Base-by-base conservation (phyloP, 106 monocot genomes). In the Dendrobium huoshanense region DNA sequence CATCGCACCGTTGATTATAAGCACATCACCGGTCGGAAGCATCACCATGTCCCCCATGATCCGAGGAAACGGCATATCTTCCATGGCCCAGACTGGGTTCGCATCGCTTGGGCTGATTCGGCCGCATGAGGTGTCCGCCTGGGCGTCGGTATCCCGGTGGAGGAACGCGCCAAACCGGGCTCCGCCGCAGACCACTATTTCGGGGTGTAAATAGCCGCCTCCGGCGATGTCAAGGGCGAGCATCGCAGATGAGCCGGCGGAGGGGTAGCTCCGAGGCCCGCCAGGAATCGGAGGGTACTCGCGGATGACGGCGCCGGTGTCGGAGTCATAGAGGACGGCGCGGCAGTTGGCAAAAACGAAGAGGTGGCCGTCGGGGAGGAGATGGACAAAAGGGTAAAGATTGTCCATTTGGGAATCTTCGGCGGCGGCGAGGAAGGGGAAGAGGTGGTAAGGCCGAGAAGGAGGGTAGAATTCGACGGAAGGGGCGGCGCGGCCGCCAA, bases 41-140 rank as follows among this genome's bases (percentile, higher is more conserved):
- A 92, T 64, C 72, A 92, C 83, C 92, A 92, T 89, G 80, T 92
- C 92, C 13, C 92, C 92, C 92, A 92, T 92, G 77, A 92, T 84
- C 68, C 92, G 70, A 17, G 80, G 85, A 13, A 76, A 77, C 20
- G 92, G 89, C 92, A 92, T 92, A 2, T 80, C 82, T 56, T 92
- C 89, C 55, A 84, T 9, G 0, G 73, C 41, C 92, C 92, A 92
- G 3, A 55, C 75, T 15, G 92, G 48, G 56, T 77, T 68, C 40
- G 82, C 78, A 56, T 81, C 87, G 7, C 81, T 89, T 1, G 82
- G 84, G 40, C 65, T 75, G 47, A 92, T 89, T 72, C 89, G 87
- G 31, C 92, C 92, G 86, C 92, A 92, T 10, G 51, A 51, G 13
- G 85, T 78, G 16, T 48, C 78, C 1, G 89, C 89, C 40, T 73